Evolutionary conservation across 768 basidiomycete genomes (phyloP).

Genomic region (Boletellus ananas): DNA sequence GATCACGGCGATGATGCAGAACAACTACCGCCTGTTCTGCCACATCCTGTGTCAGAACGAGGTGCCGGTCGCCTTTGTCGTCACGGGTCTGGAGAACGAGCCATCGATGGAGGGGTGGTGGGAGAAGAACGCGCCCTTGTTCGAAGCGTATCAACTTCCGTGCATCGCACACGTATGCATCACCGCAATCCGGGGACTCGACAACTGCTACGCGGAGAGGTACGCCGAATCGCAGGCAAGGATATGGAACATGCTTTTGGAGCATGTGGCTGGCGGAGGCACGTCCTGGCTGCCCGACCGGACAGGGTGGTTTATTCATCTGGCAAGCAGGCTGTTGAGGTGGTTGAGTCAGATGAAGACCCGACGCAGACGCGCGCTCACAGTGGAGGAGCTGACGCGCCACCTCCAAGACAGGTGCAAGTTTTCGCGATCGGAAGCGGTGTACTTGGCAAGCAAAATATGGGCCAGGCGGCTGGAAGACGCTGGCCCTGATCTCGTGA

Average conservation of each 20-base stretch:
- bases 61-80: conserved; percentile 30
- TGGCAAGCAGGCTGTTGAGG: conserved; percentile 17
- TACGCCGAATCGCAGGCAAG: conserved; percentile 33
- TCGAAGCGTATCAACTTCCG: conserved; percentile 23
- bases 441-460: conserved; percentile 22
- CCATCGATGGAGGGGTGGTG: conserved; percentile 33
- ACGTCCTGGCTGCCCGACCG: conserved; percentile 22
- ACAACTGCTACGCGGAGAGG: conserved; percentile 20
- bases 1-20: conserved; percentile 27
- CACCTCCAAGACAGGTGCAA: conserved; percentile 23
- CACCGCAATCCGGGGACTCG: conserved; percentile 32
- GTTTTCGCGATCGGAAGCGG: conserved; percentile 20
- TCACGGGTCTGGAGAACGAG: conserved; percentile 34
- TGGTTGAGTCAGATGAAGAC: conserved; percentile 18
- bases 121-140: conserved; percentile 29
- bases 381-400: conserved; percentile 15
- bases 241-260: conserved; percentile 21
- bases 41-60: conserved; percentile 29
- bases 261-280: conserved; percentile 11
- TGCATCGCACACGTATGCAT: conserved; percentile 37
- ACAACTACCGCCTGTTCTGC: conserved; percentile 31
- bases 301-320: conserved; percentile 22
- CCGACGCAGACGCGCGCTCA: conserved; percentile 14
- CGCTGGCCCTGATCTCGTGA: conserved; percentile 22
- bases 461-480: conserved; percentile 21